Evolutionary conservation across 2,329 filamentous ascomycete species (phyloP).

Genomic region (Passalora sequoiae): DNA sequence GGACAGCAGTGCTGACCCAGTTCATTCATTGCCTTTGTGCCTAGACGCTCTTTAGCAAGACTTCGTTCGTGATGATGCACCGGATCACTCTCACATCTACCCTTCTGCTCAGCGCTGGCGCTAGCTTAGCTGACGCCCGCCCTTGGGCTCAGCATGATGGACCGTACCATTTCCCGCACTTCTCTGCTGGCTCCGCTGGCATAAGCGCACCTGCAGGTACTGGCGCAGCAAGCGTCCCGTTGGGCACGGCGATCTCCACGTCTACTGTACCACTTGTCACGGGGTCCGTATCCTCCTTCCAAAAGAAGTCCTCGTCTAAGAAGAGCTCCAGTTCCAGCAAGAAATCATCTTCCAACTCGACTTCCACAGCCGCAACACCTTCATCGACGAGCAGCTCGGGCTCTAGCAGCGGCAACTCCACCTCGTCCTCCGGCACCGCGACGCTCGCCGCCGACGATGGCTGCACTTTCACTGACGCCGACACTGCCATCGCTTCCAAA

Average conservation of each 20-base stretch:
- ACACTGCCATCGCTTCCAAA: slow-evolving; percentile 30
- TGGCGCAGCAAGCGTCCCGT: slow-evolving; percentile 5
- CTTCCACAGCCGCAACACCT: background rate
- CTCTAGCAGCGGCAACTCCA: background rate
- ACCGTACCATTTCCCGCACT: slow-evolving; percentile 2
- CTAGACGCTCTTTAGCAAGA: slow-evolving; percentile 11
- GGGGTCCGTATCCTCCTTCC: background rate
- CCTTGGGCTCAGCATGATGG: slow-evolving; percentile 8
- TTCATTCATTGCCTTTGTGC: slow-evolving; percentile 14
- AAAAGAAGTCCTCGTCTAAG: background rate
- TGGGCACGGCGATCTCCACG: slow-evolving; percentile 6
- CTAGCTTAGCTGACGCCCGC: slow-evolving; percentile 14
- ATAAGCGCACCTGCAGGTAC: slow-evolving; percentile 5
- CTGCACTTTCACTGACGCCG: slow-evolving; percentile 21
- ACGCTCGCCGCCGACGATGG: slow-evolving; percentile 7
- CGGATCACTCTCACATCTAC: slow-evolving; percentile 16
- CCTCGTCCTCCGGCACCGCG: slow-evolving; percentile 1
- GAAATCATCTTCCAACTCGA: slow-evolving; percentile 1
- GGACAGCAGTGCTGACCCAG: slow-evolving; percentile 16
- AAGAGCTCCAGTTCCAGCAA: background rate
- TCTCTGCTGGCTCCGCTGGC: background rate
- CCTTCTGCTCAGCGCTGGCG: slow-evolving; percentile 18
- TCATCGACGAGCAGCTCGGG: background rate
- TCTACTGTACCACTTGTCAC: slow-evolving; percentile 2
- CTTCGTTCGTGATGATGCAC: slow-evolving; percentile 11